Evolutionary conservation across 2,329 filamentous ascomycete genomes (phyloP).

Genomic region (Thelonectria rubi): DNA sequence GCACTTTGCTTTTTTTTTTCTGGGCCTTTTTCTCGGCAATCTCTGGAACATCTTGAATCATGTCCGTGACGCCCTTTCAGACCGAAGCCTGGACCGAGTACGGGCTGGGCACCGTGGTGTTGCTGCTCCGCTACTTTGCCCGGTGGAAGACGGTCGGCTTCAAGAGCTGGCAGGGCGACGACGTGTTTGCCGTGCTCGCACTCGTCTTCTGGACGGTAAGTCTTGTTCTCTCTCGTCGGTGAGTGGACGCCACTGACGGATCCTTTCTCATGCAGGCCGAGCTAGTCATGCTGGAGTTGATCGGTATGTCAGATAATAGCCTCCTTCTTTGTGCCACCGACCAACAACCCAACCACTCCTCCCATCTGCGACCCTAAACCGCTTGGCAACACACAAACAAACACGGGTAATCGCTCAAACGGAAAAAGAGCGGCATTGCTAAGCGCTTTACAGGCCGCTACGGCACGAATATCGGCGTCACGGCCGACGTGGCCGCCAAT

Average conservation of each 20-base stretch:
- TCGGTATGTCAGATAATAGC: conserved; percentile 37
- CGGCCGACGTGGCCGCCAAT: conserved; percentile 43
- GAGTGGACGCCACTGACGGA: conserved; percentile 7
- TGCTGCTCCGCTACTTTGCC: conserved; percentile 51
- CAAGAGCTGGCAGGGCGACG: conserved; percentile 54
- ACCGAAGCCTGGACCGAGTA: conserved; percentile 56
- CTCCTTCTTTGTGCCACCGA: not conserved
- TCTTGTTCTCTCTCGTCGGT: not conserved
- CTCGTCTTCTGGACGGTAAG: conserved; percentile 52
- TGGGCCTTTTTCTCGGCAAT: not conserved
- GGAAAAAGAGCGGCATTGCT: conserved; percentile 9
- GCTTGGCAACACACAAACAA: not conserved
- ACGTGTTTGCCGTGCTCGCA: conserved; percentile 50
- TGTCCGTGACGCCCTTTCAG: conserved; percentile 52
- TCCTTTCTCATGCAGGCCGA: conserved; percentile 31
- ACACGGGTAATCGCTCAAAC: too few relatives aligned
- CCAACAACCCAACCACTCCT: not conserved
- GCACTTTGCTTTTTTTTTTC: not conserved
- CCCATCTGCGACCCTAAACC: not conserved
- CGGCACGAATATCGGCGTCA: conserved; percentile 52
- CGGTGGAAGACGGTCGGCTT: conserved; percentile 51
- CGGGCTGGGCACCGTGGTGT: conserved; percentile 48
- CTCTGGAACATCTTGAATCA: conserved; percentile 11
- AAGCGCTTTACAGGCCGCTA: conserved; percentile 44
- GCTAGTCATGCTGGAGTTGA: conserved; percentile 46